These are phyloP conservation scores for Nicotiana knightiana DNA, from an alignment of 257 asterid genomes.

Conservation along the genomic window DNA sequence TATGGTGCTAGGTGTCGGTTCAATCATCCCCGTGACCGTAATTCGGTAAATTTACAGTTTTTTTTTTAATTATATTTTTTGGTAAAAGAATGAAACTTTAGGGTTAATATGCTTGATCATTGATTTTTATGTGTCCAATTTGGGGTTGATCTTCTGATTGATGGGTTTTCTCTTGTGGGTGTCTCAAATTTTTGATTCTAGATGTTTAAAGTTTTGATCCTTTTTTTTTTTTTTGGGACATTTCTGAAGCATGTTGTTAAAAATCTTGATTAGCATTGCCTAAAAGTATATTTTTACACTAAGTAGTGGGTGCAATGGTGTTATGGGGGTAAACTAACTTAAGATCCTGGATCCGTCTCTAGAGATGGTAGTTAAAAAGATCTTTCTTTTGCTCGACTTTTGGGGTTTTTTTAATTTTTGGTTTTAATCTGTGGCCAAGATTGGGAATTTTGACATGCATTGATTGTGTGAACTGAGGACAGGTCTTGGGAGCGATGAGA, in stretches of 20 bases:
- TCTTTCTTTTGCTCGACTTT: constrained; percentile 11
- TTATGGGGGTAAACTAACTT: not conserved
- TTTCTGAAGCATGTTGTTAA: not conserved
- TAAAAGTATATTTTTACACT: not conserved
- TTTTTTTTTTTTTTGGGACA: not conserved
- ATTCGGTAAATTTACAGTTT: constrained; percentile 27
- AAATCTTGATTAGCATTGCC: not conserved
- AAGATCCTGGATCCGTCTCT: not conserved
- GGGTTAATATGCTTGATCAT: constrained; percentile 31
- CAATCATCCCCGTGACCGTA: constrained; percentile 86
- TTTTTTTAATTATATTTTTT: not conserved
- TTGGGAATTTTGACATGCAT: constrained; percentile 22
- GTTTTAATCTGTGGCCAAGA: not conserved
- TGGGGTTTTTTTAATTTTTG: not conserved
- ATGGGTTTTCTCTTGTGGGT: constrained; percentile 14
- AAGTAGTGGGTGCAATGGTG: not conserved
- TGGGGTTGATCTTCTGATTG: constrained; percentile 18
- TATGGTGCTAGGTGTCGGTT: constrained; percentile 89
- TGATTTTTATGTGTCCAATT: constrained; percentile 13
- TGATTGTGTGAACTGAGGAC: constrained; percentile 16
- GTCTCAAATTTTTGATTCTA: not conserved
- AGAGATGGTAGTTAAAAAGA: not conserved
- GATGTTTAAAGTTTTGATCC: constrained; percentile 2
- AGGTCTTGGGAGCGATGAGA: constrained; percentile 71
- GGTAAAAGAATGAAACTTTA: not conserved